Conservation (phyloP, 148 eudicot species). For the Vaccinium corymbosum region DNA sequence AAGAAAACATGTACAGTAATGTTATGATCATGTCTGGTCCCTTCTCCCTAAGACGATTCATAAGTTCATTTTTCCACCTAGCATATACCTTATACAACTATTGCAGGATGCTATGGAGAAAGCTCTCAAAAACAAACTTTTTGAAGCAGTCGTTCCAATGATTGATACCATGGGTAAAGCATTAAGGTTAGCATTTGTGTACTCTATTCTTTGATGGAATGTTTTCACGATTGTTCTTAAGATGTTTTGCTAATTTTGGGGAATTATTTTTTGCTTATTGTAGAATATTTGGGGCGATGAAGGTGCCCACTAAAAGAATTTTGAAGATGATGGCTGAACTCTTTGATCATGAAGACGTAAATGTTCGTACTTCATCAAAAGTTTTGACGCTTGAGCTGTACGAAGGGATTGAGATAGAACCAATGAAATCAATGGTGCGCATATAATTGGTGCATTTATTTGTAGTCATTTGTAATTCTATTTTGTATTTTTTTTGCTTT, state of each 20-base stretch:
- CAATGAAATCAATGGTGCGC: conserved; percentile 66
- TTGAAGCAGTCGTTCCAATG: conserved; percentile 95
- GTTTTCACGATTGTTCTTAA: background rate
- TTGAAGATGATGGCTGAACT: conserved; percentile 98
- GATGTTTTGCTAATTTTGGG: background rate
- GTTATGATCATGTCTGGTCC: too few relatives aligned
- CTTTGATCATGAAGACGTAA: conserved; percentile 97
- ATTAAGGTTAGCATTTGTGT: conserved; percentile 41
- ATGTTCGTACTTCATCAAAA: conserved; percentile 97
- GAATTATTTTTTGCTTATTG: conserved; percentile 8
- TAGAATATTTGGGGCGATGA: conserved; percentile 94
- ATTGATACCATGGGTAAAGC: conserved; percentile 99
- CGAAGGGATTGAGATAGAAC: conserved; percentile 96
- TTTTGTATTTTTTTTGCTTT: background rate
- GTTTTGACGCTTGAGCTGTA: conserved; percentile 91
- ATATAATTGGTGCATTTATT: too few relatives aligned
- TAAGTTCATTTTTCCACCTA: too few relatives aligned
- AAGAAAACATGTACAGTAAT: too few relatives aligned
- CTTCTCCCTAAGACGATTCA: too few relatives aligned
- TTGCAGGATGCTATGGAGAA: conserved; percentile 96
- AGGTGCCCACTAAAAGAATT: conserved; percentile 89
- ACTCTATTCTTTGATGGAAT: background rate
- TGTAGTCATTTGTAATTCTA: too few relatives aligned
- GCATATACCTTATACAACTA: too few relatives aligned
- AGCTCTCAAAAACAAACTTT: conserved; percentile 83